A percentile compares a stretch with the other conserved stretches of the same genome.
phyloP scores from a whole-genome alignment of 129 eudicot species.

The Lonicera japonica region DNA sequence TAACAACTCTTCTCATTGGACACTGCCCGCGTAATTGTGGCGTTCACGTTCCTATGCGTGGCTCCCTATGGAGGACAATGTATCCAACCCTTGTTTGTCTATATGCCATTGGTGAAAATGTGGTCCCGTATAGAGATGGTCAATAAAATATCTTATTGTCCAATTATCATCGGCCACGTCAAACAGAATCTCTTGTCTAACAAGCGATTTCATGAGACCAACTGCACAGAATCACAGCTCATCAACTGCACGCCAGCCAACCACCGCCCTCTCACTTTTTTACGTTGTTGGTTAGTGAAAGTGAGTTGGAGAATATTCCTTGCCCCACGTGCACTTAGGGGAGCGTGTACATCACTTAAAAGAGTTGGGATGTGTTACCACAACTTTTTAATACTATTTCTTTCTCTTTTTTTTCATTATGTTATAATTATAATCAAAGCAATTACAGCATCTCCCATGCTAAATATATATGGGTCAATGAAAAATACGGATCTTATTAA shows the following conservation, averaged over 20 bases:
- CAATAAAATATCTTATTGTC: neutral
- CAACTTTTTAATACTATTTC: too few species aligned
- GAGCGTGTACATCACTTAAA: too few species aligned
- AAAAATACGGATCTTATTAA: too few species aligned
- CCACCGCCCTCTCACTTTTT: neutral
- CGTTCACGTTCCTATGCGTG: neutral
- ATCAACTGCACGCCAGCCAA: neutral
- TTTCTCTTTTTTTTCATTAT: too few species aligned
- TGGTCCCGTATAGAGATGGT: neutral
- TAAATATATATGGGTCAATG: too few species aligned
- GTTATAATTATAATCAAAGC: too few species aligned
- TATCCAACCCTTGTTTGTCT: neutral
- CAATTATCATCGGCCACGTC: neutral
- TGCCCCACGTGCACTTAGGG: neutral
- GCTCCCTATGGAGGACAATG: neutral
- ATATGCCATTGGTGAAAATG: neutral
- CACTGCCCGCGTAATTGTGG: neutral
- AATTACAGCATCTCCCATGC: too few species aligned
- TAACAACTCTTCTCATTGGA: neutral
- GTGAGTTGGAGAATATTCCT: neutral
- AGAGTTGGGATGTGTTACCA: too few species aligned
- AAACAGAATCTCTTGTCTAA: neutral
- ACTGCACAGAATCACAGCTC: neutral
- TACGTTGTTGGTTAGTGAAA: neutral
- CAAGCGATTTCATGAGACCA: neutral